Conservation (phyloP, 73 alveolate species). For the Tetrahymena malaccensis region DNA sequence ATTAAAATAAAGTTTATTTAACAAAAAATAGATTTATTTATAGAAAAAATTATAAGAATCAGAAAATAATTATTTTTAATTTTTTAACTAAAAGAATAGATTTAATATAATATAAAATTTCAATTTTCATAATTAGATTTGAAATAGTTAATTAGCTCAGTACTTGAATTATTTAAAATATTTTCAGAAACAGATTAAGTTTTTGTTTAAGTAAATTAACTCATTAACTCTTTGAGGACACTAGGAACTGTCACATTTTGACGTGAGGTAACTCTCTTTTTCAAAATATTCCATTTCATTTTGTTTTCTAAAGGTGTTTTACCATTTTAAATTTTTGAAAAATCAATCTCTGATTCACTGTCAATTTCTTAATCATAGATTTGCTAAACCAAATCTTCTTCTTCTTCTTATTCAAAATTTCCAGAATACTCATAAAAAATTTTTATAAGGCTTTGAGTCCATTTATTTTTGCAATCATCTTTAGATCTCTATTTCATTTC, state of each 20-base stretch:
- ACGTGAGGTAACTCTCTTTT: not conserved
- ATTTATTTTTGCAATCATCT: slow-evolving; percentile 64
- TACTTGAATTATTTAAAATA: not conserved
- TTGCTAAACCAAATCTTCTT: not conserved
- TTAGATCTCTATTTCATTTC: slow-evolving; percentile 46
- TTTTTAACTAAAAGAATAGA: not conserved
- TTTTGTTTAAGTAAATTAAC: not conserved
- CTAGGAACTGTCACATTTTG: not conserved
- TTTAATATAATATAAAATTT: not conserved
- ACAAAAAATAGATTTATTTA: too few relatives aligned
- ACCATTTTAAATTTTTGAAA: not conserved
- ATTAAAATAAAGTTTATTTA: too few relatives aligned
- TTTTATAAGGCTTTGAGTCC: slow-evolving; percentile 37
- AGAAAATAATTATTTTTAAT: too few relatives aligned
- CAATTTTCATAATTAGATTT: not conserved
- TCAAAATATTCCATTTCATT: not conserved
- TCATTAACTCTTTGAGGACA: not conserved
- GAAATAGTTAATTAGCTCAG: not conserved
- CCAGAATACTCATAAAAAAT: not conserved
- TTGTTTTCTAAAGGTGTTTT: not conserved
- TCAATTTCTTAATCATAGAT: not conserved
- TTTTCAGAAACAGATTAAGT: not conserved
- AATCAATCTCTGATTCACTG: not conserved
- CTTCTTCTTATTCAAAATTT: not conserved
- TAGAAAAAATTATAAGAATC: too few relatives aligned